Conservation (phyloP, 2,329 filamentous ascomycete species). For the Pseudogymnoascus sp. region DNA sequence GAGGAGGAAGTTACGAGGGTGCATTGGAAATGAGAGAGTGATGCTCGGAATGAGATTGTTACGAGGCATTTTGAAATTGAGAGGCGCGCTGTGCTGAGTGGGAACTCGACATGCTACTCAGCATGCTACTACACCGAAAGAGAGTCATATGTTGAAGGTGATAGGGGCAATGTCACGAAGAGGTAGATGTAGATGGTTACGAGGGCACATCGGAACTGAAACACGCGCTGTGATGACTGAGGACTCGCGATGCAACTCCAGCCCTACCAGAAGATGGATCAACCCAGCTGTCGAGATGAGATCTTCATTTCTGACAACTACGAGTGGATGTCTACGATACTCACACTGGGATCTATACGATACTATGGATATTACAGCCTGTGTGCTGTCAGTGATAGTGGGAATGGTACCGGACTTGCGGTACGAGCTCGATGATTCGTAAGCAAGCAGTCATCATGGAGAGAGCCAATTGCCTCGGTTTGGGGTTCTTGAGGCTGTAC, state of each 20-base stretch:
- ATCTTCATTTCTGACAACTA: neutral
- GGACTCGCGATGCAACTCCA: neutral
- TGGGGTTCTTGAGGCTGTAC: neutral
- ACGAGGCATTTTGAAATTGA: neutral
- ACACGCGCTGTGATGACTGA: neutral
- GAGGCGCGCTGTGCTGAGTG: neutral
- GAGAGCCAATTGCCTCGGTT: neutral
- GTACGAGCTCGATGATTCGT: neutral
- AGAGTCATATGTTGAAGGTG: neutral
- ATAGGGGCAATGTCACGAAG: neutral
- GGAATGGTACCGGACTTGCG: neutral
- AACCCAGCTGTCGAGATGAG: neutral
- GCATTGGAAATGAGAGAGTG: neutral
- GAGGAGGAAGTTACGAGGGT: neutral
- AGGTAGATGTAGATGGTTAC: neutral
- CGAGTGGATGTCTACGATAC: neutral
- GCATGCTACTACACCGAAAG: neutral
- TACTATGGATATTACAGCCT: neutral
- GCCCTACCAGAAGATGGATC: neutral
- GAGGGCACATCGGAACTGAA: neutral
- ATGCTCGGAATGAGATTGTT: neutral
- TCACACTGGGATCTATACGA: neutral
- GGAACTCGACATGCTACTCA: neutral
- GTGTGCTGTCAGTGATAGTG: neutral
- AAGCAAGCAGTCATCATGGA: neutral